Percentiles rank a stretch among this genome's conserved stretches.
These are phyloP conservation scores for Lentinula guzmanii DNA, from an alignment of 768 basidiomycete genomes.

Conservation along the genomic window DNA sequence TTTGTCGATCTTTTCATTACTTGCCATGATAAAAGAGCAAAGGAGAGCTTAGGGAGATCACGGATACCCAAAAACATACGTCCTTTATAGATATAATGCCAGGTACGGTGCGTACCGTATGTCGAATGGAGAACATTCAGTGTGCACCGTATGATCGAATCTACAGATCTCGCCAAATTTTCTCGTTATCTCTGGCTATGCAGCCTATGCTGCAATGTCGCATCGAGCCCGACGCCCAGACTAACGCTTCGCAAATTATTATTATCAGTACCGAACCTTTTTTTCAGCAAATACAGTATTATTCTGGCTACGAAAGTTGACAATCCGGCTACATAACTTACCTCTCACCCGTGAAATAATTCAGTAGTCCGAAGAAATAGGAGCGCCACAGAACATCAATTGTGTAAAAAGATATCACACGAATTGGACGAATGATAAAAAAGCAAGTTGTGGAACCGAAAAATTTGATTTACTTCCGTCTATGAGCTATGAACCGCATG, in stretches of 20 bases:
- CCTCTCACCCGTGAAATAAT: too few relatives aligned
- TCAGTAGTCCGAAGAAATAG: not conserved
- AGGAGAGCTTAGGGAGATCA: not conserved
- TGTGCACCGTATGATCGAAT: not conserved
- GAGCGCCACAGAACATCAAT: not conserved
- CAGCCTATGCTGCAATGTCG: not conserved
- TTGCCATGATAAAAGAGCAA: not conserved
- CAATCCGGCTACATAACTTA: too few relatives aligned
- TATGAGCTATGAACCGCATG: not conserved
- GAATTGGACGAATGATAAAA: not conserved
- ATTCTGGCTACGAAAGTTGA: too few relatives aligned
- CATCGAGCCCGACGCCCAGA: not conserved
- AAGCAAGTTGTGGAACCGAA: not conserved
- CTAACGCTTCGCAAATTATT: not conserved
- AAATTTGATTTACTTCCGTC: not conserved
- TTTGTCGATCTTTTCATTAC: not conserved
- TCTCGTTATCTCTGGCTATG: not conserved
- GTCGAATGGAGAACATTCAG: not conserved
- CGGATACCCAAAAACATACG: not conserved
- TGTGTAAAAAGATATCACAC: not conserved
- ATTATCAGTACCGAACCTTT: not conserved
- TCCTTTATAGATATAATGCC: not conserved
- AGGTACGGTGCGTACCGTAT: not conserved
- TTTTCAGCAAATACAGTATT: not conserved
- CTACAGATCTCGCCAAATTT: not conserved